Evolutionary conservation across 192 early-diverging fungal genomes (phyloP).

Genomic region (Irineochytrium annulatum): DNA sequence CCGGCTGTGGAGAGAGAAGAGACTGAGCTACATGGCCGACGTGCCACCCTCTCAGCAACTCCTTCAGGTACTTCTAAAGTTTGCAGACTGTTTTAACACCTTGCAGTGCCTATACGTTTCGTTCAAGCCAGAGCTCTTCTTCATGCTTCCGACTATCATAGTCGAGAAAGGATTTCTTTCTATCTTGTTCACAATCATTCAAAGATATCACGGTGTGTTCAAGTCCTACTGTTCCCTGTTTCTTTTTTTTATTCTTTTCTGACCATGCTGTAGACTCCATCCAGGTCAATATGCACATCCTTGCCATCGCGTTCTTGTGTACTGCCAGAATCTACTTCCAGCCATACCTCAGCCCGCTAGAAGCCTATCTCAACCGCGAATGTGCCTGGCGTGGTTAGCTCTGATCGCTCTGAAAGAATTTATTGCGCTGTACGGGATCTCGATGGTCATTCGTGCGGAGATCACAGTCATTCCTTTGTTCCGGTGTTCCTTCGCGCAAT

Average conservation of each 20-base stretch:
- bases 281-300: neutral
- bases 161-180: conserved; percentile 7
- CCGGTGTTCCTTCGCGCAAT: too few relatives aligned
- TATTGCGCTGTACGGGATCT: too few relatives aligned
- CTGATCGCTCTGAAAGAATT: too few relatives aligned
- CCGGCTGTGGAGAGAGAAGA: too few relatives aligned
- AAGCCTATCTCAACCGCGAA: conserved; percentile 23
- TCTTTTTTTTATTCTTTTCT: conserved; percentile 9
- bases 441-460: too few relatives aligned
- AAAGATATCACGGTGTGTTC: neutral
- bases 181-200: conserved; percentile 12
- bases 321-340: conserved; percentile 19
- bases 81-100: neutral
- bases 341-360: conserved; percentile 13
- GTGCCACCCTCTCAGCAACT: too few relatives aligned
- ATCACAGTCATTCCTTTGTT: too few relatives aligned
- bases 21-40: too few relatives aligned
- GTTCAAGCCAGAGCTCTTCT: conserved; percentile 15
- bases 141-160: neutral
- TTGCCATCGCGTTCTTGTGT: conserved; percentile 4
- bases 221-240: neutral
- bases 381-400: conserved; percentile 10
- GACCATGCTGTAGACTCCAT: conserved; percentile 7
- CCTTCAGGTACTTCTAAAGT: too few relatives aligned
- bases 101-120: conserved; percentile 9